Evolutionary conservation across 2,329 filamentous ascomycete genomes (phyloP).

Genomic region (Coniochaeta sp.): DNA sequence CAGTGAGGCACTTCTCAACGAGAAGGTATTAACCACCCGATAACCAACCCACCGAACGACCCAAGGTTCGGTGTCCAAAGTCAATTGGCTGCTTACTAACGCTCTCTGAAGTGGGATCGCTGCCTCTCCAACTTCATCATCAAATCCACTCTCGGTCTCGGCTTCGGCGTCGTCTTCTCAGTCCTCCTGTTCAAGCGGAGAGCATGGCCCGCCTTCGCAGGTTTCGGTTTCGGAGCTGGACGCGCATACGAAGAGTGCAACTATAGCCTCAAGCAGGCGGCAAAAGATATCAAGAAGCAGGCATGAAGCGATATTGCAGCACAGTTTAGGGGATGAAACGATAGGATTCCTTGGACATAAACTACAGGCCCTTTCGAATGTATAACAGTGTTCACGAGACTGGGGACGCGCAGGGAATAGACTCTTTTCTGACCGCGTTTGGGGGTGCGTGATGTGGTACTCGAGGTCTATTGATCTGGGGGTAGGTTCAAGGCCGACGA

Average conservation of each 20-base stretch:
- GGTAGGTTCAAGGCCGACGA: background rate
- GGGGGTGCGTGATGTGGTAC: background rate
- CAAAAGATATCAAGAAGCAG: conserved; percentile 48
- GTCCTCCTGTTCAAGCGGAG: conserved; percentile 96
- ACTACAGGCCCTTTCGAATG: background rate
- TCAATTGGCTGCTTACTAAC: conserved; percentile 7
- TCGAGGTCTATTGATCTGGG: background rate
- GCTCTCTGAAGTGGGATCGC: conserved; percentile 74
- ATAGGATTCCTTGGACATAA: conserved; percentile 3
- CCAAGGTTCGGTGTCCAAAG: background rate
- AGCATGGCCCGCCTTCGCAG: conserved; percentile 94
- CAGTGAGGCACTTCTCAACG: conserved; percentile 96
- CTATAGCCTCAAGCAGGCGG: conserved; percentile 59
- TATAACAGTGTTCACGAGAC: background rate
- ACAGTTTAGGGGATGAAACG: conserved; percentile 7
- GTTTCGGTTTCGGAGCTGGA: conserved; percentile 89
- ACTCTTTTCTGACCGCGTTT: background rate
- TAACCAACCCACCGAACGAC: background rate
- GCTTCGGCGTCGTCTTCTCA: conserved; percentile 97
- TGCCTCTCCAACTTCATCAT: conserved; percentile 97
- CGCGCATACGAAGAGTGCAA: conserved; percentile 99
- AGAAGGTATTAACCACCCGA: conserved; percentile 67
- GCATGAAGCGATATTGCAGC: conserved; percentile 21
- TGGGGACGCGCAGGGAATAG: background rate
- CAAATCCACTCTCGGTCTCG: conserved; percentile 90